Evolutionary conservation across 2,329 filamentous ascomycete genomes (phyloP).

Genomic region (Calonectria honghensis): DNA sequence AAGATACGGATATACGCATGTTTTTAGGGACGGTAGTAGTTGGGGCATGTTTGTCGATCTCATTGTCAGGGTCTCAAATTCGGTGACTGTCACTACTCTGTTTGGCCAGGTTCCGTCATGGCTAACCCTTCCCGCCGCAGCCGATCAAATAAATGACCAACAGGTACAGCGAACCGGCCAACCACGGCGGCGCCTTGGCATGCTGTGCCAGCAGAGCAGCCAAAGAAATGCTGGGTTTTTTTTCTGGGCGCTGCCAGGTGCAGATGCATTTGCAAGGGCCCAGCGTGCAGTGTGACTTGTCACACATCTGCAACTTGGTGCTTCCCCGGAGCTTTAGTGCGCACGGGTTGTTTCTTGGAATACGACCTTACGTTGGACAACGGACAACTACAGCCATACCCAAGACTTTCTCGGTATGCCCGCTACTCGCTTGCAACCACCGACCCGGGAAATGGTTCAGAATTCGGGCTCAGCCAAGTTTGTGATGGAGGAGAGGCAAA

Average conservation of each 20-base stretch:
- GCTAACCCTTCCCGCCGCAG: slow-evolving; percentile 33
- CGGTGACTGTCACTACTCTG: slow-evolving; percentile 8
- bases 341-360: slow-evolving; percentile 20
- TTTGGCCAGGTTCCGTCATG: slow-evolving; percentile 21
- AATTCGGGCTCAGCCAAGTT: neutral
- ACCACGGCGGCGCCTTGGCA: slow-evolving; percentile 3
- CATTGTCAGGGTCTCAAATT: slow-evolving; percentile 26
- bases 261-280: slow-evolving; percentile 29
- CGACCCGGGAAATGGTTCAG: neutral
- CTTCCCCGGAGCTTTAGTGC: slow-evolving; percentile 50
- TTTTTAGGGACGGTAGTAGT: slow-evolving; percentile 6
- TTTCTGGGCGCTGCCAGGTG: slow-evolving; percentile 4
- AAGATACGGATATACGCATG: slow-evolving; percentile 27
- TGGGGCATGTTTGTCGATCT: slow-evolving; percentile 26
- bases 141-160: slow-evolving; percentile 30
- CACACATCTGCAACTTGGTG: slow-evolving; percentile 50
- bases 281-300: slow-evolving; percentile 46
- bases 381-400: neutral
- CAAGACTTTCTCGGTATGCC: neutral
- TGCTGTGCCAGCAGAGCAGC: slow-evolving; percentile 19
- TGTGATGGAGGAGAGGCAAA: slow-evolving; percentile 10
- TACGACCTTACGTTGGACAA: slow-evolving; percentile 13
- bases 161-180: slow-evolving; percentile 8
- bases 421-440: slow-evolving; percentile 3
- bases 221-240: slow-evolving; percentile 10